Base-by-base conservation (phyloP, 2,329 filamentous ascomycete species). In the Penicillium concentricum region DNA sequence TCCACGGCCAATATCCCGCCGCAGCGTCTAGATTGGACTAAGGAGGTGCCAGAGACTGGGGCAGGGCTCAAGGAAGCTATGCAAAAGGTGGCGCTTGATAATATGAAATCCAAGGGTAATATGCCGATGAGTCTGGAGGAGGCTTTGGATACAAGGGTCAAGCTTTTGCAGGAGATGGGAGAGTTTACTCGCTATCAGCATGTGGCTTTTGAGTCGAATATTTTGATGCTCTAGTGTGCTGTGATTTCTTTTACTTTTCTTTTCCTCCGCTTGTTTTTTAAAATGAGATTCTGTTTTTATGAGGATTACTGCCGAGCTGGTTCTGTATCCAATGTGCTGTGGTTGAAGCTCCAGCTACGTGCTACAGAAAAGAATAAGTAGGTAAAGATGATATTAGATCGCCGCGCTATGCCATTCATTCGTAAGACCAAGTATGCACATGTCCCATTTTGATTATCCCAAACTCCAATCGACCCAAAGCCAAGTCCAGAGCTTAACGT, bases 1-100 rank as follows among this genome's bases (percentile, higher is more conserved):
- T 85, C 74, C 4, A 84, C 79, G 0, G 75, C 76, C 0, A 82
- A 84, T 56, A 75, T 83, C 0, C 81, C 82, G 3, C 80, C 80
- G 2, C 82, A 84, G 66, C 78, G 79, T 58, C 61, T 74, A 24
- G 72, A 78, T 24, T 84, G 81, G 68, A 63, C 60, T 6, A 57
- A 65, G n/a, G 56, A 63, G 18, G 7, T 37, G 74, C 76, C 72
- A 68, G 53, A 57, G 0, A 69, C 74, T 10, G 56, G 60, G 6
- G 48, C 59, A 9, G 18, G 55, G 15, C 7, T 59, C 24, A 57
- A 42, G 13, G 5, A 48, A 13, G 52, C 59, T 20, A 57, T 70
- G 53, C 59, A 45, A 4, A 58, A 61, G 37, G 42, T 69, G 13
- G 57, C 67, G 5, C 15, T 66, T 22, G 60, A 68, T 16, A 66